Base-by-base conservation (phyloP, 2,329 filamentous ascomycete genomes). In the Clonostachys solani region DNA sequence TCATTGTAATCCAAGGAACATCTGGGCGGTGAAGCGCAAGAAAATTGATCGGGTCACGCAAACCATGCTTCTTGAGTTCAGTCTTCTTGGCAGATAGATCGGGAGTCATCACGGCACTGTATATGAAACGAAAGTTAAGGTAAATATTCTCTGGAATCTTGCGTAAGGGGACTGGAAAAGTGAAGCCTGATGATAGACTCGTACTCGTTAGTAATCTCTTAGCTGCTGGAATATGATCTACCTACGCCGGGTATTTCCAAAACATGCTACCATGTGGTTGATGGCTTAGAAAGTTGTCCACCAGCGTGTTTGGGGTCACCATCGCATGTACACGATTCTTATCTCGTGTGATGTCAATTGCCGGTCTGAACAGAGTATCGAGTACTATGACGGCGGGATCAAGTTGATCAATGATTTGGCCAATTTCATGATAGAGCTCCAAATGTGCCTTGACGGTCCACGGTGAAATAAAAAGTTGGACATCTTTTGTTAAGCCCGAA, bases 91-190 rank as follows among this genome's bases (percentile, higher is more conserved):
- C 52, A 7, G 51, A 47, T 5, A 60, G 49, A 17, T 55, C 56
- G 1, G 61, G 61, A 6, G 56, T 56, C 7, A 55, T 49, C 37
- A 64, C 43, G 33, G 61, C 50, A 18, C 57, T 50, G 33, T 62
- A 57, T 8, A 65, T 54, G n/a, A 60, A 59, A 33, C 56, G 60
- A 7, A 61, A 29, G 43, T 65, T 62, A 40, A 65, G 50, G 42
- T 64, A 65, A 40, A 61, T 59, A n/a, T 66, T 56, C 18, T 60
- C 60, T 1, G 59, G 55, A 8, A 66, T 50, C 18, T 56, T 47
- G 29, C 53, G 52, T 60, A 57, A 65, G 1, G 75, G 72, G 1
- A 79, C 58, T 1, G 75, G 75, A 44, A 69, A 78, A 0, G 61
- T 50, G 47, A 68, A 71, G 4, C 68, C 71, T 1, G 71, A 72